These are phyloP conservation scores for Penicillium paxilli DNA, from an alignment of 495 filamentous ascomycete species.

Conservation along the genomic window DNA sequence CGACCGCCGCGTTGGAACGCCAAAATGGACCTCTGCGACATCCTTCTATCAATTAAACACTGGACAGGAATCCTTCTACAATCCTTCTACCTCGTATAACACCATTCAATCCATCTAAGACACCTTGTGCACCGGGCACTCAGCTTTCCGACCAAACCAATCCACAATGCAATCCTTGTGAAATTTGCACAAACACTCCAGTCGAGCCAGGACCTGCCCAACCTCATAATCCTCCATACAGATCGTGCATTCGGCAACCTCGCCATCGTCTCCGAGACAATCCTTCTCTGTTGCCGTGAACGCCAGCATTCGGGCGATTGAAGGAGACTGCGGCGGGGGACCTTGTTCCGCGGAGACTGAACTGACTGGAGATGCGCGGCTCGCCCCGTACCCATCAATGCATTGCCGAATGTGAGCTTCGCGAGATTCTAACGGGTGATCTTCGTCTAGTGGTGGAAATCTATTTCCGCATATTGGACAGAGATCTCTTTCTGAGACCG, in stretches of 20 bases:
- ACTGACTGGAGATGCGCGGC: constrained; percentile 14
- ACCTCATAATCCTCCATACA: constrained; percentile 95
- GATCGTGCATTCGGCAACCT: constrained; percentile 77
- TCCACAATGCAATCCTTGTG: constrained; percentile 68
- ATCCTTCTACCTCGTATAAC: no score
- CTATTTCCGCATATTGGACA: constrained; percentile 84
- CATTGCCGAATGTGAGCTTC: constrained; percentile 78
- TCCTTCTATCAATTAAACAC: no score
- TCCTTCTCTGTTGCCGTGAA: constrained; percentile 92
- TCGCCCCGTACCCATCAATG: constrained; percentile 52
- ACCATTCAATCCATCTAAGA: no score
- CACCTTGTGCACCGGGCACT: constrained; percentile 56
- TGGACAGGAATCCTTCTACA: no score
- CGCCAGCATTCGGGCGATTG: constrained; percentile 53
- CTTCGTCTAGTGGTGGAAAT: constrained; percentile 64
- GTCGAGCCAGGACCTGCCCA: constrained; percentile 75
- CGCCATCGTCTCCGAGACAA: constrained; percentile 67
- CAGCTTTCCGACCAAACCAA: constrained; percentile 55
- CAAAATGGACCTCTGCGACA: not conserved
- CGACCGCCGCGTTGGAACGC: not conserved
- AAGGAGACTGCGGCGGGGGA: constrained; percentile 20
- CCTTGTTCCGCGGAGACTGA: constrained; percentile 14
- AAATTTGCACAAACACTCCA: constrained; percentile 94
- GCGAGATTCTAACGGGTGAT: constrained; percentile 61
- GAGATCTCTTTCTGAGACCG: constrained; percentile 77